phyloP scores from a whole-genome alignment of 2,329 filamentous ascomycete genomes.

The Nemania sp. region DNA sequence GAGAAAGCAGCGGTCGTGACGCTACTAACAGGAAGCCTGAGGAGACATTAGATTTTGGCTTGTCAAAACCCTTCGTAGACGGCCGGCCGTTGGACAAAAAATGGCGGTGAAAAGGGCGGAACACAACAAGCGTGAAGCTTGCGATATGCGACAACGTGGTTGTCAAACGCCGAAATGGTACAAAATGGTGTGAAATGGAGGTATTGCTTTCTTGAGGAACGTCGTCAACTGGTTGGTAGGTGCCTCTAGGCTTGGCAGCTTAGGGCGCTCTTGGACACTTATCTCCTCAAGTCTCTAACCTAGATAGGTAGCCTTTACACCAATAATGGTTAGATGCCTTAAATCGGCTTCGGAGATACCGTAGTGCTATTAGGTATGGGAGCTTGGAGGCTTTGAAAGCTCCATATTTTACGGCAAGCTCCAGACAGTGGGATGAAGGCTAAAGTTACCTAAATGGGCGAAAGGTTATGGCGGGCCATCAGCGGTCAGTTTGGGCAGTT shows the following conservation, averaged over 20 bases:
- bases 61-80: background rate
- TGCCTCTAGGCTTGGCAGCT: background rate
- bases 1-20: constrained; percentile 24
- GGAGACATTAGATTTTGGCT: constrained; percentile 28
- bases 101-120: background rate
- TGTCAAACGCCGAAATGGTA: background rate
- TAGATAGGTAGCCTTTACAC: too few relatives aligned
- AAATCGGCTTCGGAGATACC: too few relatives aligned
- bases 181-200: background rate
- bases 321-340: too few relatives aligned
- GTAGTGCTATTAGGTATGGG: too few relatives aligned
- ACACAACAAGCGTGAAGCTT: constrained; percentile 7
- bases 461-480: too few relatives aligned
- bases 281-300: too few relatives aligned
- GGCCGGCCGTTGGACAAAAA: background rate
- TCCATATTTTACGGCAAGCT: too few relatives aligned
- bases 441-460: too few relatives aligned
- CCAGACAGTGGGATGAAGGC: too few relatives aligned
- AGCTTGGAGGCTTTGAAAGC: too few relatives aligned
- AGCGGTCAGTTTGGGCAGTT: too few relatives aligned
- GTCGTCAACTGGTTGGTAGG: constrained; percentile 17
- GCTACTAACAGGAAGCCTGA: constrained; percentile 33
- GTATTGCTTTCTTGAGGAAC: background rate
- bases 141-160: constrained; percentile 1
- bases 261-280: background rate